Evolutionary conservation across 192 early-diverging fungal genomes (phyloP), one percentile per base, ranked within the genome.

Genomic region (Jimgerdemannia lactiflua): DNA sequence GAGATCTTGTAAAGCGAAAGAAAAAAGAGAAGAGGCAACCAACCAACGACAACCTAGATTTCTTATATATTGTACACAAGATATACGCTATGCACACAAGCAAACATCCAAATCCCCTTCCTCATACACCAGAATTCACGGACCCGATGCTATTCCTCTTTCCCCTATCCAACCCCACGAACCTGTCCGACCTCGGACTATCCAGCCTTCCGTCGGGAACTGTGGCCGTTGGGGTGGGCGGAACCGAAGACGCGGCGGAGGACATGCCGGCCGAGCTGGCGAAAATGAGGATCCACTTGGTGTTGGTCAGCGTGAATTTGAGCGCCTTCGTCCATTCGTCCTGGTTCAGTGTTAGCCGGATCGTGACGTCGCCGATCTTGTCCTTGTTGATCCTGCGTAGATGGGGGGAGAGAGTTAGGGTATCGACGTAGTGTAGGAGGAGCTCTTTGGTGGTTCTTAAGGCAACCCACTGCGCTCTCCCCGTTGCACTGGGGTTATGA

Each of bases 261-360:
- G 72, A 71, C 6, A 76, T 70, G 54, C 64, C 80, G 3, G 77
- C 67, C 68, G 80, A 75, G 59, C 83, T 81, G 39, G 90, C 90
- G 82, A 92, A 95, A 6, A 93, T 92, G 71, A 96, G 82, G 17
- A 93, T 89, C 94, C 94, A 97, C 72, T 96, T 96, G n/a, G 93
- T 88, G 76, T 97, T 89, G 70, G 95, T 92, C 42, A 99, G 84
- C 74, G 92, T 92, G 82, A 94, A 96, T 76, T 93, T 95, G 14
- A 97, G 86, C 10, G 96, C 97, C 68, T 86, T 87, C 14, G 97
- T 97, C 97, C 97, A 99, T 42, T 99, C 97, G 70, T 96, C 96
- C 73, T 95, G 92, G 43, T 92, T 94, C 80, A 97, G 95, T 81
- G 96, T 95, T 18, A 94, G 81, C 70, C 85, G 79, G 73, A 98